Base-by-base conservation (phyloP, 129 eudicot genomes). In the Heracleum sosnowskyi region DNA sequence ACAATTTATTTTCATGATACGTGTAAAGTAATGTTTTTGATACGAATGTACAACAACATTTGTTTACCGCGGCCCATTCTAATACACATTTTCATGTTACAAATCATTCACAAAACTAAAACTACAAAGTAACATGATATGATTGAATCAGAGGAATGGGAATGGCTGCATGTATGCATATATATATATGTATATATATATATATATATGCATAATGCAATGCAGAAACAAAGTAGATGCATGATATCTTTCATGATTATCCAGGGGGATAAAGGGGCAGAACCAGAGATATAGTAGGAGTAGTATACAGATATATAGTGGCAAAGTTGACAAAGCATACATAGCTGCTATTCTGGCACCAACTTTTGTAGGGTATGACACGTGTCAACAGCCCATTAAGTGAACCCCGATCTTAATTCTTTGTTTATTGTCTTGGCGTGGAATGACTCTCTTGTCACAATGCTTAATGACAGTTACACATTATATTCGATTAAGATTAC, bases 171-270 rank as follows among this genome's bases (percentile, higher is more conserved):
- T n/a, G 9, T 9, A n/a, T 2, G n/a, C n/a, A n/a, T n/a, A 46
- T 46, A 22, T 22, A 6, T 46, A 22, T 22, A 46, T n/a, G 8
- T 9, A 55, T 1, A 55, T n/a, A n/a, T n/a, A n/a, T n/a, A 46
- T 46, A 22, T 22, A 6, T 46, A 22, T 22, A 46, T n/a, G 8
- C 2, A 55, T 1, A 55, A 55, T 20, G 28, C 33, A 22, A 0
- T 57, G 66, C 66, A 57, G 66, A 57, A 57, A n/a, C 66, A 57
- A 57, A 57, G 66, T n/a, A 57, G 31, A n/a, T 57, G 66, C 66
- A 57, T 57, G 66, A 57, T 57, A 57, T 57, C 66, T 57, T 57
- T 57, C 66, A 57, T 57, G 4, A n/a, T 57, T 57, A 57, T 57
- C 66, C 66, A n/a, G 66, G 66, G 13, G 64, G 64, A 4, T 55